Conservation (phyloP, 2,329 filamentous ascomycete species). For the Ophiocordyceps camponoti-leonardi region DNA sequence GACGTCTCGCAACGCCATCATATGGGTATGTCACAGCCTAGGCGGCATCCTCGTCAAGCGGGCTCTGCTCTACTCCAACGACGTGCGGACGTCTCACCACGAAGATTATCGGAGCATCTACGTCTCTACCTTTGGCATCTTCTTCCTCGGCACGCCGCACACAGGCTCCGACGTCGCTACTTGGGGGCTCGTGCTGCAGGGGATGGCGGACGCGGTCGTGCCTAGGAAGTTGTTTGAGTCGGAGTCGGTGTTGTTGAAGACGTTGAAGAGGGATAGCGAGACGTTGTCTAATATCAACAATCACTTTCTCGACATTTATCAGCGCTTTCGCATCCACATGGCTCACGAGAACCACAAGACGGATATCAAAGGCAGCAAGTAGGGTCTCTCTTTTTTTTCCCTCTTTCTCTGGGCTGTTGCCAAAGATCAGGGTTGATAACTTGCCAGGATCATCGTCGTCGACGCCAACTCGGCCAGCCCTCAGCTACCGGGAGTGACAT, state of each 20-base stretch:
- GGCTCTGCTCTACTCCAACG: slow-evolving; percentile 49
- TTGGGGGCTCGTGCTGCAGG: slow-evolving; percentile 51
- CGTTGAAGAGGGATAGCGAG: slow-evolving; percentile 58
- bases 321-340: slow-evolving; percentile 57
- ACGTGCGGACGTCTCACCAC: slow-evolving; percentile 38
- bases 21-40: slow-evolving; percentile 60
- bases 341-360: slow-evolving; percentile 60
- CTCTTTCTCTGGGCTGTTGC: not conserved
- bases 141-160: slow-evolving; percentile 66
- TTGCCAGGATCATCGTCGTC: slow-evolving; percentile 39
- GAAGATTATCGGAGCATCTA: slow-evolving; percentile 52
- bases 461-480: slow-evolving; percentile 54
- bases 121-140: slow-evolving; percentile 57
- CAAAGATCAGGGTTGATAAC: not conserved
- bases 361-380: slow-evolving; percentile 45
- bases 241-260: slow-evolving; percentile 49
- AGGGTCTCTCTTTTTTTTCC: slow-evolving; percentile 5
- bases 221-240: slow-evolving; percentile 50
- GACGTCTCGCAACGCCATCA: slow-evolving; percentile 46
- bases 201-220: slow-evolving; percentile 46
- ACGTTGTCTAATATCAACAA: slow-evolving; percentile 58
- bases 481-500: slow-evolving; percentile 49
- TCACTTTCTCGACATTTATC: slow-evolving; percentile 54
- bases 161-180: slow-evolving; percentile 49
- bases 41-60: slow-evolving; percentile 58